Base-by-base conservation (phyloP, 768 basidiomycete genomes). In the Pisolithus marmoratus region DNA sequence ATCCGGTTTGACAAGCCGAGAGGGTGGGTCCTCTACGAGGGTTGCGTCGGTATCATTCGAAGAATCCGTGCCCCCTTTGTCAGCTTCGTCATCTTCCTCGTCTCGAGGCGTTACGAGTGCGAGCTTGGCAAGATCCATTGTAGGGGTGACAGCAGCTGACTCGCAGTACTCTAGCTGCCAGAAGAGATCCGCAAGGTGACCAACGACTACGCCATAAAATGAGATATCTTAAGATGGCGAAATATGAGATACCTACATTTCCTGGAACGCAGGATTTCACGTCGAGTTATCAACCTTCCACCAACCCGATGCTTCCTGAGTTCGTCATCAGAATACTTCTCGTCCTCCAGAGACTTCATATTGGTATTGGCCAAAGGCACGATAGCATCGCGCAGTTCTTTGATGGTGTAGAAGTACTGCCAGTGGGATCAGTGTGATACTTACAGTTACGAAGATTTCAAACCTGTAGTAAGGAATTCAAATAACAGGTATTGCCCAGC, bases 391-490 rank as follows among this genome's bases (percentile, higher is more conserved):
- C 94, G 80, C 24, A 96, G 79, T 34, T 94, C 90, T 62, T 82
- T 87, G 68, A 96, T 92, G n/a, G 93, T 95, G 66, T 93, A 95
- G 65, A 96, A 94, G 66, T 95, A 96, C 87, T 95, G 63, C 40
- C 61, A 51, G 31, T 11, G 45, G 45, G 20, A 14, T 29, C 29
- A 46, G 29, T 8, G n/a, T 45, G 19, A 19, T 29, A 23, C 9
- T 9, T 47, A 46, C 51, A 37, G 3, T 34, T 17, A 29, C 41
- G 45, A 38, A 26, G 24, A 22, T 34, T 29, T 84, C 88, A 3
- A 46, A 46, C 45, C 45, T 46, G 45, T 17, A 88, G 71, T 50
- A 88, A 72, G 36, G 87, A 92, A 62, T 91, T 93, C 44, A 90
- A 72, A 61, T 91, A 92, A 61, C 91, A 92, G 0, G 90, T 93